These are phyloP conservation scores for Zymoseptoria pseudotritici DNA, from an alignment of 2,329 filamentous ascomycete genomes.

Conservation along the genomic window DNA sequence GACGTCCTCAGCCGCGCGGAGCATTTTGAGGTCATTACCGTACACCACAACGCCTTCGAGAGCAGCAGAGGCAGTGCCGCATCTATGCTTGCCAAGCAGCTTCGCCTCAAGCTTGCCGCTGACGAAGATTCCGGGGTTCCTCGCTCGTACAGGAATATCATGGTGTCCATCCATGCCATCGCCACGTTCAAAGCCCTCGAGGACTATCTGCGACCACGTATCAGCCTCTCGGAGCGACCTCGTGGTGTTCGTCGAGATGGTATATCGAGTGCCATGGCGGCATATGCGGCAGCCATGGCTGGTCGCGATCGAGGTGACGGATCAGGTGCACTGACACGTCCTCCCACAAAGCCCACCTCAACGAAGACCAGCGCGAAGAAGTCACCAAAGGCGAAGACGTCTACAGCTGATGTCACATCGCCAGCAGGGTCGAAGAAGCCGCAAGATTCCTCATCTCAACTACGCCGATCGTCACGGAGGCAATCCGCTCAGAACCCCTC, in stretches of 20 bases:
- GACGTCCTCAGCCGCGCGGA: constrained; percentile 93
- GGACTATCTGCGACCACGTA: constrained; percentile 87
- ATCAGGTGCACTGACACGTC: constrained; percentile 19
- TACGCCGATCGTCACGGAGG: constrained; percentile 28
- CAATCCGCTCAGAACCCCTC: constrained; percentile 24
- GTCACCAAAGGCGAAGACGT: constrained; percentile 15
- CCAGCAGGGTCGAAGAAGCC: constrained; percentile 13
- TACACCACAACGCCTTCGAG: constrained; percentile 86
- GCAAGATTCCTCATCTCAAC: constrained; percentile 17
- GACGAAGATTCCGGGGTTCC: constrained; percentile 90
- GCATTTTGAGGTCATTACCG: constrained; percentile 95
- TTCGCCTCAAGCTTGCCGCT: constrained; percentile 78
- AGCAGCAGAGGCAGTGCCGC: constrained; percentile 83
- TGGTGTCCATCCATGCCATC: constrained; percentile 97
- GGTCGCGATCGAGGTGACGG: constrained; percentile 37
- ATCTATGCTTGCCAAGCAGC: constrained; percentile 94
- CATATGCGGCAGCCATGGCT: constrained; percentile 66
- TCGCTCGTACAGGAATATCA: constrained; percentile 79
- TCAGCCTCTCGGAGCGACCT: constrained; percentile 70
- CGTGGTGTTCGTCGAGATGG: constrained; percentile 49
- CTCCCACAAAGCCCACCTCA: constrained; percentile 30
- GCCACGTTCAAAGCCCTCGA: constrained; percentile 95
- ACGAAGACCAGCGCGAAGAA: constrained; percentile 20
- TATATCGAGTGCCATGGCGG: constrained; percentile 61
- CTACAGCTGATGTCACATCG: constrained; percentile 18